Percentiles rank a stretch among this genome's conserved stretches.
Conservation (phyloP, 2,329 filamentous ascomycete genomes). For the Nectriaceae sp. region DNA sequence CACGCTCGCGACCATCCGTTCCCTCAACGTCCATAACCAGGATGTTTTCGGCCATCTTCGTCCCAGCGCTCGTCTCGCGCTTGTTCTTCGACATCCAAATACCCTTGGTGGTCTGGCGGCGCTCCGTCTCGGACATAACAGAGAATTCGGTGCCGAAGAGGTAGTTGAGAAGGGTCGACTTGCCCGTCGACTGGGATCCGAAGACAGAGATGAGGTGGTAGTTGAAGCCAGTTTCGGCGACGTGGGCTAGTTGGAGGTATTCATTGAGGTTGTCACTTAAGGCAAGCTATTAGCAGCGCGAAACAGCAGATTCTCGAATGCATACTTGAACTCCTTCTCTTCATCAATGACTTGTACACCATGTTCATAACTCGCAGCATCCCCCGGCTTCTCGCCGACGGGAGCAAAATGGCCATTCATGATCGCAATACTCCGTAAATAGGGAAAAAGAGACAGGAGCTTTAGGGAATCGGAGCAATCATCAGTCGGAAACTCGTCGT, state of each 20-base stretch:
- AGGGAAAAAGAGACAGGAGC: not conserved
- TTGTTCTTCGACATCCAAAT: slow-evolving; percentile 99
- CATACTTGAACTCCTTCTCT: slow-evolving; percentile 96
- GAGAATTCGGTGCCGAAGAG: slow-evolving; percentile 96
- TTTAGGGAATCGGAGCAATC: slow-evolving; percentile 18
- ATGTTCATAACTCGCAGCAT: slow-evolving; percentile 74
- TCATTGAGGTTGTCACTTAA: slow-evolving; percentile 72
- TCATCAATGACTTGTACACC: slow-evolving; percentile 93
- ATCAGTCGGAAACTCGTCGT: slow-evolving; percentile 8
- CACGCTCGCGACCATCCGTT: slow-evolving; percentile 92
- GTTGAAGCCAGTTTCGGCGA: slow-evolving; percentile 92
- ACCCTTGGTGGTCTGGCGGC: slow-evolving; percentile 96
- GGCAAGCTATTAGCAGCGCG: not conserved
- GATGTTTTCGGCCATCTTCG: slow-evolving; percentile 92
- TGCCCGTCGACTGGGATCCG: slow-evolving; percentile 96
- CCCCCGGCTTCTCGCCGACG: slow-evolving; percentile 64
- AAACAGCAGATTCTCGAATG: slow-evolving; percentile 6
- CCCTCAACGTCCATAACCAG: slow-evolving; percentile 99
- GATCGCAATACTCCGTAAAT: slow-evolving; percentile 22
- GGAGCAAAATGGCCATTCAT: slow-evolving; percentile 84
- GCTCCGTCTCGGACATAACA: slow-evolving; percentile 94
- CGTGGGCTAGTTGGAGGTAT: slow-evolving; percentile 78
- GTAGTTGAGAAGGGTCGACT: slow-evolving; percentile 94
- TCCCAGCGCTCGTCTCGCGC: slow-evolving; percentile 51
- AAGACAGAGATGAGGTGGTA: slow-evolving; percentile 99